Percentiles rank a stretch among this genome's conserved stretches.
These are phyloP conservation scores for Aspergillus floridensis DNA, from an alignment of 2,329 filamentous ascomycete species.

Conservation along the genomic window DNA sequence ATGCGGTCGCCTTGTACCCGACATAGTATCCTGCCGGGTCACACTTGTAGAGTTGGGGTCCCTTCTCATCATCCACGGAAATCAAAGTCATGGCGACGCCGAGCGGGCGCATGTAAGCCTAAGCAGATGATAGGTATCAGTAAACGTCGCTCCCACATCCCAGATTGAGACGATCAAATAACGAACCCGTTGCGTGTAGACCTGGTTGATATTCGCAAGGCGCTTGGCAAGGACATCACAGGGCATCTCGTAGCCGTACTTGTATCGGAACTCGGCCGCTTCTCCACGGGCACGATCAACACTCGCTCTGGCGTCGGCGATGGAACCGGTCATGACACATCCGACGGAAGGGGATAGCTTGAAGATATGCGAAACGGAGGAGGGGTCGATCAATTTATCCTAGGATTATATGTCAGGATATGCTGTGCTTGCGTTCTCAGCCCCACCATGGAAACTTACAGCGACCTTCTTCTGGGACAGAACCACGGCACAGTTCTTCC, in stretches of 20 bases:
- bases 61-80: constrained; percentile 86
- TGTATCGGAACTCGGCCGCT: constrained; percentile 97
- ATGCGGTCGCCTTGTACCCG: constrained; percentile 96
- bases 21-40: constrained; percentile 98
- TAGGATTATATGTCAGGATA: constrained; percentile 40
- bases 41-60: constrained; percentile 96
- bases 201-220: constrained; percentile 97
- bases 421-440: not conserved
- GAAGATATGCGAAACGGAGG: constrained; percentile 97
- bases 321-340: constrained; percentile 97
- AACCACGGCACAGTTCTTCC: constrained; percentile 95
- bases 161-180: not conserved
- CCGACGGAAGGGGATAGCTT: constrained; percentile 93
- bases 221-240: constrained; percentile 95
- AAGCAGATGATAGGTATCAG: constrained; percentile 12
- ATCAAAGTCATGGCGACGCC: constrained; percentile 94
- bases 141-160: not conserved
- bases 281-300: constrained; percentile 91
- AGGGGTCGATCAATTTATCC: constrained; percentile 98
- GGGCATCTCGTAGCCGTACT: constrained; percentile 99
- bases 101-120: constrained; percentile 97
- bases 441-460: constrained; percentile 57
- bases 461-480: constrained; percentile 99
- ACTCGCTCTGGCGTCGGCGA: constrained; percentile 92
- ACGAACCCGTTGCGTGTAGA: constrained; percentile 92